Conservation (phyloP, 148 eudicot species). For the Persicaria maculosa region DNA sequence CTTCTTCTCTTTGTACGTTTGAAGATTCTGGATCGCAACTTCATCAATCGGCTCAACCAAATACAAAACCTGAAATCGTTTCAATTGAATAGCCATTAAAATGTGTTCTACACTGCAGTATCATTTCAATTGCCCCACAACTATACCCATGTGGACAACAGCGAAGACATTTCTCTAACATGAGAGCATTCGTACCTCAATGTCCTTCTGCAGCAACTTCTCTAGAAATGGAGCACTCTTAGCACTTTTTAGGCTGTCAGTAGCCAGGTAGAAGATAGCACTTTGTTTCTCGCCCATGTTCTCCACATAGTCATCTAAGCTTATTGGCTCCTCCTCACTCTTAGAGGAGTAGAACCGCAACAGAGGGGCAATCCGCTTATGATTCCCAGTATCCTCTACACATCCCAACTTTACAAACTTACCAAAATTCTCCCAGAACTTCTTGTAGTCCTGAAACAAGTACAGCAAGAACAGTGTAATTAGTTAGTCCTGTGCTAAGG, state of each 20-base stretch:
- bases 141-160: not conserved
- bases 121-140: not conserved
- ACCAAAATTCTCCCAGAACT: slow-evolving; percentile 98
- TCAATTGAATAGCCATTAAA: not conserved
- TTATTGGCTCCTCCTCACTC: slow-evolving; percentile 75
- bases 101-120: not conserved
- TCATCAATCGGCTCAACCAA: slow-evolving; percentile 94
- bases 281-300: slow-evolving; percentile 96
- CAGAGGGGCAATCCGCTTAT: slow-evolving; percentile 82
- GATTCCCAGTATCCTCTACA: slow-evolving; percentile 93
- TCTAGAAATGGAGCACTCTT: slow-evolving; percentile 93
- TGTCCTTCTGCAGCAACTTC: slow-evolving; percentile 79
- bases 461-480: not conserved
- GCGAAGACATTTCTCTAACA: not conserved
- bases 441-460: slow-evolving; percentile 71
- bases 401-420: slow-evolving; percentile 94
- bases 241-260: slow-evolving; percentile 95
- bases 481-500: not conserved
- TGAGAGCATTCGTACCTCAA: slow-evolving; percentile 51
- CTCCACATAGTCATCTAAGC: slow-evolving; percentile 92
- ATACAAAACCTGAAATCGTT: slow-evolving; percentile 45
- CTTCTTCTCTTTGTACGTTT: slow-evolving; percentile 94
- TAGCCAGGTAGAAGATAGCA: slow-evolving; percentile 87
- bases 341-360: slow-evolving; percentile 81
- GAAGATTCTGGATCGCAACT: slow-evolving; percentile 91